These are phyloP conservation scores for Hypoxylon fragiforme DNA, from an alignment of 495 filamentous ascomycete genomes.

Conservation along the genomic window DNA sequence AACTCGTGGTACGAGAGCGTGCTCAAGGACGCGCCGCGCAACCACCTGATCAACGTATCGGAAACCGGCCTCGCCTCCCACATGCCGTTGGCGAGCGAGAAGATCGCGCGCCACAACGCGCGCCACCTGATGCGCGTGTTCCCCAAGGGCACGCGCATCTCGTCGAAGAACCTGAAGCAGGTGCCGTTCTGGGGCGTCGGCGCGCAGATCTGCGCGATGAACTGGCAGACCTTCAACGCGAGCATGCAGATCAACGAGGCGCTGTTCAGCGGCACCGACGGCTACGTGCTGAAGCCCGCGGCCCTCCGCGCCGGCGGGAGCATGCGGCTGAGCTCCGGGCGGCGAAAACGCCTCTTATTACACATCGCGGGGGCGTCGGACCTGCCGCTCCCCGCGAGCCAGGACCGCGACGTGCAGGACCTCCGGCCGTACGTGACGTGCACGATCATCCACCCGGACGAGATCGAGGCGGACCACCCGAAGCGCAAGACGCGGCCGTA, in stretches of 20 bases:
- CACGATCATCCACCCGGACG: conserved; percentile 49
- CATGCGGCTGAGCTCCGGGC: conserved; percentile 40
- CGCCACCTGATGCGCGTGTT: conserved; percentile 58
- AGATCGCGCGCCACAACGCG: conserved; percentile 55
- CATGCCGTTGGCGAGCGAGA: conserved; percentile 37
- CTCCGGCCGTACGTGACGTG: conserved; percentile 59
- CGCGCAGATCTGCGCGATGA: conserved; percentile 59
- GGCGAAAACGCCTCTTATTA: conserved; percentile 43
- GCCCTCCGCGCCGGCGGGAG: conserved; percentile 51
- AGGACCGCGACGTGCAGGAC: conserved; percentile 38
- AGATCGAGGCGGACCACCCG: conserved; percentile 39
- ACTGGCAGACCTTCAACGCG: conserved; percentile 60
- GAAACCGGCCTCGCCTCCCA: conserved; percentile 50
- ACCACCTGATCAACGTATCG: conserved; percentile 62
- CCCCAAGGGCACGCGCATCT: conserved; percentile 60
- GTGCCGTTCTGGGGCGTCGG: conserved; percentile 57
- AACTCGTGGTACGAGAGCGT: conserved; percentile 52
- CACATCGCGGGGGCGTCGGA: conserved; percentile 55
- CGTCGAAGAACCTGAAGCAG: conserved; percentile 55
- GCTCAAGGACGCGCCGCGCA: conserved; percentile 51
- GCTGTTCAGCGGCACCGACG: conserved; percentile 55
- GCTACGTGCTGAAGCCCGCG: conserved; percentile 58
- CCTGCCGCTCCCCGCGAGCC: conserved; percentile 52
- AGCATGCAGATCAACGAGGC: conserved; percentile 61
- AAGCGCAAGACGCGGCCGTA: conserved; percentile 58